Evolutionary conservation across 768 basidiomycete species (phyloP), one percentile per base, ranked within the genome.

Genomic region (Pleurotus ostreatus): DNA sequence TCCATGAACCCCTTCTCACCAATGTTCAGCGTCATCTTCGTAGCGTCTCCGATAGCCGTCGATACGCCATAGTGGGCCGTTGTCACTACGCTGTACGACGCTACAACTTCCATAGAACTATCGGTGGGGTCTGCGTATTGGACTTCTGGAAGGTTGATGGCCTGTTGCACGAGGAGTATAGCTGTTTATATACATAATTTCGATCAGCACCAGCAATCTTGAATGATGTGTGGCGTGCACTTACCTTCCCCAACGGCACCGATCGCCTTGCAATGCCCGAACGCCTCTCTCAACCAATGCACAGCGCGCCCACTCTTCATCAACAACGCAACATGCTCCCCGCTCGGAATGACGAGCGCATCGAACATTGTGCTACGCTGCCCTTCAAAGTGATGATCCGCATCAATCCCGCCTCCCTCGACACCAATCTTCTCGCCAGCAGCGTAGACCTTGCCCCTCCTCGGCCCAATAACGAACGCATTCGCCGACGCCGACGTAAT

Each of bases 261-360:
- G 56, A 96, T 89, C 15, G 87, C 68, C 73, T 94, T 94, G 71
- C 84, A 86, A 69, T 94, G 93, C 18, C 88, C 88, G 70, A 89
- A 94, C 2, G 90, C 86, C 70, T 94, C 92, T 45, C 89, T 80
- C 2, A 89, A 80, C 78, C 87, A 92, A 66, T 95, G 90, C n/a
- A 92, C 71, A 6, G 78, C 78, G 16, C 92, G 80, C 4, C 92
- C 94, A 48, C 79, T 81, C 61, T 76, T 75, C 6, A 73, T 65
- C 37, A 93, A 76, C 26, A 75, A 65, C 65, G 82, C 78, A n/a
- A 74, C 78, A 65, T 86, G 84, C 34, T 75, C 72, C 7, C 92
- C 92, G 16, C 86, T 86, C 9, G 91, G 84, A 62, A 95, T 82
- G 62, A 89, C 78, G 59, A 94, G 59, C 0, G 90, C 89, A 66